phyloP scores from a whole-genome alignment of 805 yeast species.

The Lachancea dasiensis region DNA sequence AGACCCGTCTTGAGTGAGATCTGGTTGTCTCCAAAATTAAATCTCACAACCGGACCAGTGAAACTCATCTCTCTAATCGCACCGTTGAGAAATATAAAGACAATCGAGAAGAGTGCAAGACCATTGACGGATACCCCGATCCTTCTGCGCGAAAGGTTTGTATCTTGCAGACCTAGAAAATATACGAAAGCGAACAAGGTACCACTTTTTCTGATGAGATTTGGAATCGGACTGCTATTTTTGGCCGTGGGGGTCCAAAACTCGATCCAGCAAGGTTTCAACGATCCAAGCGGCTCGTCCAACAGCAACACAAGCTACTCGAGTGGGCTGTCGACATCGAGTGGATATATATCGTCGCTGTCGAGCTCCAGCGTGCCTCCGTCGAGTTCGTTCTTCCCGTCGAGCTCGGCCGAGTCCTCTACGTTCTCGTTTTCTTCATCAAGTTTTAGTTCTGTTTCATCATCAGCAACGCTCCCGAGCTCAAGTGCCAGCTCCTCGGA shows the following conservation, averaged over 20 bases:
- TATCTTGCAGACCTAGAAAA: too few relatives aligned
- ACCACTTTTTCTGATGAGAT: too few relatives aligned
- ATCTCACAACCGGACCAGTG: not conserved
- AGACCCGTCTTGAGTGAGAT: too few relatives aligned
- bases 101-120: too few relatives aligned
- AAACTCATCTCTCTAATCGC: too few relatives aligned
- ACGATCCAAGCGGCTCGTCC: constrained; percentile 1
- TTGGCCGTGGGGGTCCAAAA: constrained; percentile 9
- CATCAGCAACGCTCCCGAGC: constrained; percentile 12
- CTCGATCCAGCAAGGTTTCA: constrained; percentile 8
- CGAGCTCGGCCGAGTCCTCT: constrained; percentile 1
- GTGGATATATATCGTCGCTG: not conserved
- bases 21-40: not conserved
- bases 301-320: constrained; percentile 2
- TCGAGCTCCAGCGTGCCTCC: not conserved
- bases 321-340: not conserved
- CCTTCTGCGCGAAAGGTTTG: too few relatives aligned
- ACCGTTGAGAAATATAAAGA: too few relatives aligned
- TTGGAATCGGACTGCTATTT: constrained; percentile 10
- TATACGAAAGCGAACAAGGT: too few relatives aligned
- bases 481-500: not conserved
- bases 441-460: constrained; percentile 4
- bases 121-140: too few relatives aligned
- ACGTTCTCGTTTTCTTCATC: constrained; percentile 4
- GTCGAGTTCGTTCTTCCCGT: not conserved